Conservation (phyloP, 768 basidiomycete genomes). For the Pisolithus albus region DNA sequence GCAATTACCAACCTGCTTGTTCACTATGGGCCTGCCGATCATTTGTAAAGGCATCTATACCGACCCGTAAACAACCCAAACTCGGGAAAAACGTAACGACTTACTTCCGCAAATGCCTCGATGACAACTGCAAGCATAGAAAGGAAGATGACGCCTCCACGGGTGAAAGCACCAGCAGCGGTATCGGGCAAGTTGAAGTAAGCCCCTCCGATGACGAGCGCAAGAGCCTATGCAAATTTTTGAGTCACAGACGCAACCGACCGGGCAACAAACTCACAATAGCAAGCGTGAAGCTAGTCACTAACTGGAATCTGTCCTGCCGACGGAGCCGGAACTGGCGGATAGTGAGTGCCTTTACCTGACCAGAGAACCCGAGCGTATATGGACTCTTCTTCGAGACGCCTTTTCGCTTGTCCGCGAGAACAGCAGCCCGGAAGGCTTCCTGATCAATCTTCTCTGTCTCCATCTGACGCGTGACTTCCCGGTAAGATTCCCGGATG, state of each 20-base stretch:
- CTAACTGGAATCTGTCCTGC: slow-evolving; percentile 74
- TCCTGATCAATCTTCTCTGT: slow-evolving; percentile 63
- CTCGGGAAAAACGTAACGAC: slow-evolving; percentile 9
- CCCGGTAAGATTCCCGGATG: slow-evolving; percentile 36
- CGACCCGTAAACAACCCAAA: slow-evolving; percentile 4
- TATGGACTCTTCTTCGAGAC: slow-evolving; percentile 77
- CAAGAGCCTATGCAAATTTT: slow-evolving; percentile 5
- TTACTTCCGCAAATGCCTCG: slow-evolving; percentile 66
- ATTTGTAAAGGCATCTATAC: slow-evolving; percentile 64
- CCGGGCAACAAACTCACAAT: slow-evolving; percentile 34
- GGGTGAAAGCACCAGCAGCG: slow-evolving; percentile 79
- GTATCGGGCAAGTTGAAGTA: slow-evolving; percentile 69
- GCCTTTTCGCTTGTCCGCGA: slow-evolving; percentile 69
- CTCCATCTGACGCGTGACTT: slow-evolving; percentile 52
- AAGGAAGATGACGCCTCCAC: slow-evolving; percentile 75
- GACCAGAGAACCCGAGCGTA: slow-evolving; percentile 69
- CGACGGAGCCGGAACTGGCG: slow-evolving; percentile 68
- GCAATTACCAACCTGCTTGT: slow-evolving; percentile 45
- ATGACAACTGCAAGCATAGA: slow-evolving; percentile 61
- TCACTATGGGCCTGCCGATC: slow-evolving; percentile 69
- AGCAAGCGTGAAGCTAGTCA: slow-evolving; percentile 60
- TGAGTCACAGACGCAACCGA: neutral
- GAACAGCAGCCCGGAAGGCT: slow-evolving; percentile 69
- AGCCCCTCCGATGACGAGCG: slow-evolving; percentile 66
- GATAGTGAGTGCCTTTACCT: slow-evolving; percentile 61